Evolutionary conservation across 2,329 filamentous ascomycete genomes (phyloP).

Genomic region (Sporothrix protearum): DNA sequence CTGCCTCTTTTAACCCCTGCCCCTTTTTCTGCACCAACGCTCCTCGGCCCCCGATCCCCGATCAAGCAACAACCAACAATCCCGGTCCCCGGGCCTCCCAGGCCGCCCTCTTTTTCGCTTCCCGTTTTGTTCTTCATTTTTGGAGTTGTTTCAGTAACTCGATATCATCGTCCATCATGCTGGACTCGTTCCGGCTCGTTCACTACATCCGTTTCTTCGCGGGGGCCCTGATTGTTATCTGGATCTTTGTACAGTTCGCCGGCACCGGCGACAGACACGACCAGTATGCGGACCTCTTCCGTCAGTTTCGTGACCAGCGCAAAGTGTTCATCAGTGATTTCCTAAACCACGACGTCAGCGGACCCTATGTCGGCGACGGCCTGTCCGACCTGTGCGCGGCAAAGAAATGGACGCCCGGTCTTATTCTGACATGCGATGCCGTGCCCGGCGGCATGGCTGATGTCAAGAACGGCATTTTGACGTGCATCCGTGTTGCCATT

Average conservation of each 20-base stretch:
- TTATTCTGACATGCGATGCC: conserved; percentile 45
- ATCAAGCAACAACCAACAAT: background rate
- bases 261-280: conserved; percentile 15
- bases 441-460: conserved; percentile 43
- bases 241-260: conserved; percentile 32
- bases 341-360: conserved; percentile 36
- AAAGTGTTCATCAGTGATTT: conserved; percentile 37
- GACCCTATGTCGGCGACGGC: conserved; percentile 34
- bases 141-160: background rate
- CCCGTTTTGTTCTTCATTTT: background rate
- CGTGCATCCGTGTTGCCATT: conserved; percentile 46
- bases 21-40: background rate
- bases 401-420: conserved; percentile 40
- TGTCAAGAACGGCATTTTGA: conserved; percentile 45
- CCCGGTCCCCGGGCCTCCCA: background rate
- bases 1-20: background rate
- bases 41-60: background rate
- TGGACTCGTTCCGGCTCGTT: conserved; percentile 32
- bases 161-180: conserved; percentile 26
- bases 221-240: conserved; percentile 30
- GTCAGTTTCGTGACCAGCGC: conserved; percentile 35
- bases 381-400: conserved; percentile 37
- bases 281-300: conserved; percentile 29
- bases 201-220: conserved; percentile 32
- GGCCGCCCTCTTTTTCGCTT: background rate